Evolutionary conservation across 352 stramenopile species (phyloP).

Genomic region (Phytopythium chamaehyphon): DNA sequence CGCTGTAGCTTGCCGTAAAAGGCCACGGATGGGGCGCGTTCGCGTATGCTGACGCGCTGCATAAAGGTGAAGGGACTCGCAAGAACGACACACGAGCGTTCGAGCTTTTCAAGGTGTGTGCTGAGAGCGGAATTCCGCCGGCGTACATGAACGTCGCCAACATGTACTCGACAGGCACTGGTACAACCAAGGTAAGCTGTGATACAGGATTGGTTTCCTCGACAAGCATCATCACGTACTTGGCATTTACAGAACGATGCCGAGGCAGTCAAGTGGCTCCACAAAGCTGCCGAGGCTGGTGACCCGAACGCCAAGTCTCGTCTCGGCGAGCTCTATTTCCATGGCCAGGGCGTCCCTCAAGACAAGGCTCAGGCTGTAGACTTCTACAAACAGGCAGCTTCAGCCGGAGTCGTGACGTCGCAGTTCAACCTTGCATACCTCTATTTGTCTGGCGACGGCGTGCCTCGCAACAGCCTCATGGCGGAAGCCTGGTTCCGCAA

Average conservation of each 20-base stretch:
- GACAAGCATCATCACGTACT: too few relatives aligned
- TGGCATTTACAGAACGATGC: slow-evolving; percentile 68
- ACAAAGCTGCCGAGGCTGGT: slow-evolving; percentile 66
- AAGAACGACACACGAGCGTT: slow-evolving; percentile 79
- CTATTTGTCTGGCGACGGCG: slow-evolving; percentile 61
- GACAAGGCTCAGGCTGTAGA: slow-evolving; percentile 51
- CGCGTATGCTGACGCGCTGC: slow-evolving; percentile 75
- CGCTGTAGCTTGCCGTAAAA: slow-evolving; percentile 37
- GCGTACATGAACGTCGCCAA: slow-evolving; percentile 82
- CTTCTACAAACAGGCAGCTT: slow-evolving; percentile 67
- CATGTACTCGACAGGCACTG: slow-evolving; percentile 71
- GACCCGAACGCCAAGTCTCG: slow-evolving; percentile 72
- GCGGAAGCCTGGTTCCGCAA: slow-evolving; percentile 72
- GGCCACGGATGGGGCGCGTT: slow-evolving; percentile 78
- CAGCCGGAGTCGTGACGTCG: slow-evolving; percentile 47
- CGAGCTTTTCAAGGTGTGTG: slow-evolving; percentile 67
- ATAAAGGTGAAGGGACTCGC: slow-evolving; percentile 65
- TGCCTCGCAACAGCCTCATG: slow-evolving; percentile 48
- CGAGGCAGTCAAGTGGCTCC: slow-evolving; percentile 67
- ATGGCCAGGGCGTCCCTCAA: slow-evolving; percentile 46
- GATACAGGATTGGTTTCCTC: too few relatives aligned
- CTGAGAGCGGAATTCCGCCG: slow-evolving; percentile 54
- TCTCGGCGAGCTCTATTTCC: slow-evolving; percentile 69
- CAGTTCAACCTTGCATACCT: slow-evolving; percentile 82
- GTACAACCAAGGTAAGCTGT: slow-evolving; percentile 54